Conservation (phyloP, 2,329 filamentous ascomycete genomes). For the Daldinia eschscholtzii region DNA sequence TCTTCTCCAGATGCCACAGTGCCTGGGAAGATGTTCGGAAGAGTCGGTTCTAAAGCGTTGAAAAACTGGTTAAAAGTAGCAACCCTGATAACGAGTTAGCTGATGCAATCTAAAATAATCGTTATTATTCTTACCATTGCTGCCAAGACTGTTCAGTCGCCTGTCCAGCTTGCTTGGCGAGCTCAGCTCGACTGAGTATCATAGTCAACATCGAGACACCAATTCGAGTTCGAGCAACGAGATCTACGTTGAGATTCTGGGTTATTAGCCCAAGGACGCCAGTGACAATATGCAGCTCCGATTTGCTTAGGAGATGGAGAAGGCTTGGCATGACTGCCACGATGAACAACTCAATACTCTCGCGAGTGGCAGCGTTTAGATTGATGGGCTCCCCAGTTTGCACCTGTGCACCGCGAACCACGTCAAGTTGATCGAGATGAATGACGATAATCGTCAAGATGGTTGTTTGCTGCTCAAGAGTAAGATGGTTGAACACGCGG, state of each 20-base stretch:
- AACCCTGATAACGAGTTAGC: conserved; percentile 66
- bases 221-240: conserved; percentile 87
- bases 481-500: conserved; percentile 93
- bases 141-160: conserved; percentile 80
- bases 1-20: conserved; percentile 92
- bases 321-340: conserved; percentile 89
- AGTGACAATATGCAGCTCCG: conserved; percentile 89
- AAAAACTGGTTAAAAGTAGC: conserved; percentile 88
- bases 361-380: conserved; percentile 81
- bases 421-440: conserved; percentile 91
- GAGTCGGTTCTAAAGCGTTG: conserved; percentile 83
- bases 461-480: conserved; percentile 91
- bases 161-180: conserved; percentile 84
- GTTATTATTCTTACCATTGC: conserved; percentile 72
- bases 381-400: conserved; percentile 76
- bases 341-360: conserved; percentile 93
- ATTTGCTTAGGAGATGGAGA: conserved; percentile 91
- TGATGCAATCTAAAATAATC: not conserved
- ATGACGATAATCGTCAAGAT: conserved; percentile 96
- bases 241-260: conserved; percentile 82
- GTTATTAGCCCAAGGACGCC: conserved; percentile 89
- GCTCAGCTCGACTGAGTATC: conserved; percentile 92
- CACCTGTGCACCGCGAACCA: conserved; percentile 84
- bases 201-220: conserved; percentile 92
- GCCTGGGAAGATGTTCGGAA: conserved; percentile 89